Percentiles rank a stretch among this genome's conserved stretches.
These are phyloP conservation scores for Eucalyptus rudis DNA, from an alignment of 345 rosid genomes.

Conservation along the genomic window DNA sequence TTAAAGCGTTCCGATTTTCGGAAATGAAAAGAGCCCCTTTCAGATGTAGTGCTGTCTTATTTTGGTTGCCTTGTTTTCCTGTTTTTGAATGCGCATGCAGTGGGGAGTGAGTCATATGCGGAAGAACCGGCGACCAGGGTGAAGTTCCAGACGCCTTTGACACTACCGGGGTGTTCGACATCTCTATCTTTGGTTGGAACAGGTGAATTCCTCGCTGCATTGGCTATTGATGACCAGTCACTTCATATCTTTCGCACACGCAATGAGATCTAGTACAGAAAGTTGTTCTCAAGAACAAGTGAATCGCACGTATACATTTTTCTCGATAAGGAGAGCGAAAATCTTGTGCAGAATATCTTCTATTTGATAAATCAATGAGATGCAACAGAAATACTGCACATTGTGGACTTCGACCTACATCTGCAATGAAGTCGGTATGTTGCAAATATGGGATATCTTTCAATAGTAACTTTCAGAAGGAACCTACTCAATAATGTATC, in stretches of 20 bases:
- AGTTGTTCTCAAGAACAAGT: not conserved
- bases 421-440: not conserved
- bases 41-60: not conserved
- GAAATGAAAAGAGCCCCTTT: not conserved
- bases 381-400: not conserved
- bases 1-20: not conserved
- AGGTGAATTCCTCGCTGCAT: constrained; percentile 16
- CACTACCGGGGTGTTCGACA: constrained; percentile 52
- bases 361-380: not conserved
- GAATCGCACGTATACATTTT: not conserved
- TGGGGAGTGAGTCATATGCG: constrained; percentile 35
- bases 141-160: constrained; percentile 50
- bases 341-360: not conserved
- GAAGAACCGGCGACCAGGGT: constrained; percentile 63
- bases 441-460: not conserved
- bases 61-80: not conserved
- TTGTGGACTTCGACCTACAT: not conserved
- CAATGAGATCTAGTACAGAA: not conserved
- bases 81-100: constrained; percentile 10
- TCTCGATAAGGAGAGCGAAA: not conserved
- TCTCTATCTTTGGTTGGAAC: constrained; percentile 63
- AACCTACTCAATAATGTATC: not conserved
- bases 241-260: not conserved
- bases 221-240: not conserved
- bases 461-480: not conserved